Evolutionary conservation across 2,329 filamentous ascomycete genomes (phyloP).

Genomic region (Neurospora crassa): DNA sequence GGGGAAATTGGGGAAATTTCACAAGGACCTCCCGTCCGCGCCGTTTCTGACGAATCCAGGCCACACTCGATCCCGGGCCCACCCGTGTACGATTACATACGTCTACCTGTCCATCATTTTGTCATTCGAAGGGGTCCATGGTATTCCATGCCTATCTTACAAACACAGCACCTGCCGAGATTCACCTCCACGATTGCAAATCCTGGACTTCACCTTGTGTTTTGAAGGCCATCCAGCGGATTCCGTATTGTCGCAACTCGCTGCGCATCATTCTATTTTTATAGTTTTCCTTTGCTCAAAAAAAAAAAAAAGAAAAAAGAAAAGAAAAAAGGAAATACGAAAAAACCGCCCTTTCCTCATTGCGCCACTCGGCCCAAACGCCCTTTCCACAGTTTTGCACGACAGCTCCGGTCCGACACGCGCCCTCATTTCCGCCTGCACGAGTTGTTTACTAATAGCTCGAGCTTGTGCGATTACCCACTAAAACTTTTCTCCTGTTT

Average conservation of each 20-base stretch:
- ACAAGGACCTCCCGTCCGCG: neutral
- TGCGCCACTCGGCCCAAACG: neutral
- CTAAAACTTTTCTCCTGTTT: neutral
- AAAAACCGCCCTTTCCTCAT: neutral
- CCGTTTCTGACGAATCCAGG: neutral
- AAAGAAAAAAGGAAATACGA: neutral
- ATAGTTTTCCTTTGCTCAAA: too few species aligned
- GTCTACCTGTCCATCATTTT: neutral
- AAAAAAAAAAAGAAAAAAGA: too few species aligned
- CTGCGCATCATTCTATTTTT: neutral
- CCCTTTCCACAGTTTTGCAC: neutral
- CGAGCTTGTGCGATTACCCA: neutral
- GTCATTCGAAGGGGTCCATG: neutral
- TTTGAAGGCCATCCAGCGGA: neutral
- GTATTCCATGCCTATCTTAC: neutral
- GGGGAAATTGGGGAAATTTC: neutral
- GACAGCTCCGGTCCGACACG: neutral
- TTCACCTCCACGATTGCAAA: neutral
- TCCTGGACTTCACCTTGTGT: neutral
- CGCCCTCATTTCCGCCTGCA: neutral
- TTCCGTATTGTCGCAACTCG: neutral
- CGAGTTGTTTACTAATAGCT: neutral
- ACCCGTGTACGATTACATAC: neutral
- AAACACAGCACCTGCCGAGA: neutral
- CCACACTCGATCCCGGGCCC: neutral